Evolutionary conservation across 2,329 filamentous ascomycete genomes (phyloP).

Genomic region (Neodidymelliopsis sp.): DNA sequence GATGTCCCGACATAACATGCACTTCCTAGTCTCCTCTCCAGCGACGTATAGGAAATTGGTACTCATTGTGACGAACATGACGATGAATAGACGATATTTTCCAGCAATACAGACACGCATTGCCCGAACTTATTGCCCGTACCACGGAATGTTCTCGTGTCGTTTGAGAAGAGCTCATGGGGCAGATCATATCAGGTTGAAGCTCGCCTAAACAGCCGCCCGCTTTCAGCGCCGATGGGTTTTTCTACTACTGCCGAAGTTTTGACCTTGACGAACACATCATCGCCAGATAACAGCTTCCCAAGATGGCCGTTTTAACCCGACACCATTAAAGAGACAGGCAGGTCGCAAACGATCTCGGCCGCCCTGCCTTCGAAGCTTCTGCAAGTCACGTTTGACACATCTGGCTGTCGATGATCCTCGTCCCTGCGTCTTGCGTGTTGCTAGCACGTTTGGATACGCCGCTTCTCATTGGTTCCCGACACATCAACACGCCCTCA

Average conservation of each 20-base stretch:
- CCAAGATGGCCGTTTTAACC: conserved; percentile 8
- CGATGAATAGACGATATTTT: no score
- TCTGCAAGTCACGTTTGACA: conserved; percentile 19
- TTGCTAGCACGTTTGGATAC: conserved; percentile 34
- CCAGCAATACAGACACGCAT: no score
- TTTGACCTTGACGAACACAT: not conserved
- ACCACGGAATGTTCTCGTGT: no score
- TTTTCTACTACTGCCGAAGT: not conserved
- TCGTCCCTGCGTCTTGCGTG: conserved; percentile 39
- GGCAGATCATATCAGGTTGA: no score
- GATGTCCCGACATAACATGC: no score
- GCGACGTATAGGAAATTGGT: no score
- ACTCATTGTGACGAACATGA: no score
- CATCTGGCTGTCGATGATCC: conserved; percentile 15
- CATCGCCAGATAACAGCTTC: not conserved
- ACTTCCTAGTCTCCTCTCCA: no score
- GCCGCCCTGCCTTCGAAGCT: conserved; percentile 8
- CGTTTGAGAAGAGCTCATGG: no score
- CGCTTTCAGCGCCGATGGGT: not conserved
- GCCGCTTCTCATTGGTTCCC: conserved; percentile 38
- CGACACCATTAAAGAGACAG: conserved; percentile 8
- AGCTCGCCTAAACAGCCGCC: no score
- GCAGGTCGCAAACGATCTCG: conserved; percentile 13
- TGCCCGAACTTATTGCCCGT: no score
- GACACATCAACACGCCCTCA: conserved; percentile 27